Evolutionary conservation across 371 early-diverging fungal genomes (phyloP).

Genomic region (Catenaria anguillulae): DNA sequence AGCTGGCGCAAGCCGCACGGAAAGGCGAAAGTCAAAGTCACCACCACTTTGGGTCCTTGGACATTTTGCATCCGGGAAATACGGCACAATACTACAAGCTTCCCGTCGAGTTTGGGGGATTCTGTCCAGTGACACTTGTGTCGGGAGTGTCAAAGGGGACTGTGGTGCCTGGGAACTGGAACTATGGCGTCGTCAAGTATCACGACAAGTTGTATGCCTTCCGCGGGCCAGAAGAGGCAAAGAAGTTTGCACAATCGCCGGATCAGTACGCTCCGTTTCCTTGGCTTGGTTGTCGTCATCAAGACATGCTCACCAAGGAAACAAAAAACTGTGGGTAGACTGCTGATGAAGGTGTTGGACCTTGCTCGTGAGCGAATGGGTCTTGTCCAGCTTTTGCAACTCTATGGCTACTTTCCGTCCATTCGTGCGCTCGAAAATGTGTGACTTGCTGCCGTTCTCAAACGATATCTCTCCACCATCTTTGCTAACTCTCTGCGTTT

Average conservation of each 20-base stretch:
- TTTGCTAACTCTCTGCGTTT: not conserved
- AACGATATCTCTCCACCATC: not conserved
- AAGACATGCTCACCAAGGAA: too few relatives aligned
- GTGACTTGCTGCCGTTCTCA: too few relatives aligned
- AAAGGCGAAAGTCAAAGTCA: not conserved
- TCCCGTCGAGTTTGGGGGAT: conserved; percentile 31
- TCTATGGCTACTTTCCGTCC: conserved; percentile 35
- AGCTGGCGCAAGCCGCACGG: not conserved
- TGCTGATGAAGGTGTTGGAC: conserved; percentile 24
- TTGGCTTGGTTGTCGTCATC: too few relatives aligned
- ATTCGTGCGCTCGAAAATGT: conserved; percentile 35
- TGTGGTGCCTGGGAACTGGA: conserved; percentile 31
- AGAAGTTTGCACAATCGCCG: conserved; percentile 17
- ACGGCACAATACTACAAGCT: conserved; percentile 30
- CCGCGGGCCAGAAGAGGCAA: conserved; percentile 14
- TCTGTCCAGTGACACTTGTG: conserved; percentile 25
- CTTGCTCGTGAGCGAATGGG: conserved; percentile 21
- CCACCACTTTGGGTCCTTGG: conserved; percentile 10
- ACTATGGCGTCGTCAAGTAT: conserved; percentile 28
- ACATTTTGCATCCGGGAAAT: conserved; percentile 36
- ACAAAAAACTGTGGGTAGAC: too few relatives aligned
- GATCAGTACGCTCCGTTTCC: not conserved
- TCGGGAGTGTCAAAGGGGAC: conserved; percentile 18
- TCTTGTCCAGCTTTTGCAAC: conserved; percentile 30
- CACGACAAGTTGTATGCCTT: conserved; percentile 28